Percentiles rank a stretch among this genome's conserved stretches.
phyloP scores from a whole-genome alignment of 345 rosid genomes.

The Pelargonium nanum region DNA sequence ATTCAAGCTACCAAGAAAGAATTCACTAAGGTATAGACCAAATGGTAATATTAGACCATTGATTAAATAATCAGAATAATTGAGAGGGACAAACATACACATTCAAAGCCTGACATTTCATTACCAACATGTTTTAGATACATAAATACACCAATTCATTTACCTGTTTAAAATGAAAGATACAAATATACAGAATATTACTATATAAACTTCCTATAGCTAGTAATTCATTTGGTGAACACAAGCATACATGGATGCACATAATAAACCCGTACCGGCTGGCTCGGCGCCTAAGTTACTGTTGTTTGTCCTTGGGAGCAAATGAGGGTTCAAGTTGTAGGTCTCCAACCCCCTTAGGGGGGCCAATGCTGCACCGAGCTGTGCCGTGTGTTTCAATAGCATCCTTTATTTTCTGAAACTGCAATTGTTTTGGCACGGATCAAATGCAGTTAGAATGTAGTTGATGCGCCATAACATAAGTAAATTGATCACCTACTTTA shows the following conservation, averaged over 20 bases:
- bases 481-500: neutral
- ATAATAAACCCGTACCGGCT: slow-evolving; percentile 11
- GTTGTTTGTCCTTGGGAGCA: slow-evolving; percentile 26
- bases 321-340: slow-evolving; percentile 45
- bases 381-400: slow-evolving; percentile 61
- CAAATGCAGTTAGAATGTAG: no score
- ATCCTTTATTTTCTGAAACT: slow-evolving; percentile 89
- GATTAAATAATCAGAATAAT: no score
- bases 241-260: slow-evolving; percentile 3
- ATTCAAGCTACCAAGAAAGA: no score
- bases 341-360: slow-evolving; percentile 49
- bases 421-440: slow-evolving; percentile 10
- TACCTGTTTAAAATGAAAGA: neutral
- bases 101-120: no score
- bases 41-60: no score
- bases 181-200: slow-evolving; percentile 18
- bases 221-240: neutral
- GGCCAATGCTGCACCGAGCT: slow-evolving; percentile 43
- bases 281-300: slow-evolving; percentile 15
- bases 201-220: neutral
- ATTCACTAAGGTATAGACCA: no score
- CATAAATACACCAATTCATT: neutral
- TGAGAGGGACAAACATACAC: no score
- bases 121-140: no score
- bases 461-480: neutral